Base-by-base conservation (phyloP, 2,329 filamentous ascomycete species). In the Talaromyces sp. region DNA sequence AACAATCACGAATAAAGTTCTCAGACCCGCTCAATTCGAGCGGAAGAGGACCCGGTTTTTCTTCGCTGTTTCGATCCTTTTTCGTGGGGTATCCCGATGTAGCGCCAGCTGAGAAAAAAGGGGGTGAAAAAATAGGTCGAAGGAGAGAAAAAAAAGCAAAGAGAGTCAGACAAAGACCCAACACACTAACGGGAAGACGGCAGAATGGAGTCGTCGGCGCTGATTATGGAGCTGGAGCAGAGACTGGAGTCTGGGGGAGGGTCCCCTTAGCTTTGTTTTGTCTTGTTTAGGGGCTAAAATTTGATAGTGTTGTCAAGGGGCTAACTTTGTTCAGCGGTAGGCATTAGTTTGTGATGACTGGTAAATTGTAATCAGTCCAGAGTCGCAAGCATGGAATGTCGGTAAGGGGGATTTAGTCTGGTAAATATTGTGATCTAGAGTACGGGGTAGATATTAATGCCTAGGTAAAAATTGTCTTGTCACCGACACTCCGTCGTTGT, bases 21-120 rank as follows among this genome's bases (percentile, higher is more conserved):
- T 16, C 24, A 61, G 63, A 50, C 63, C 63, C 63, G 49, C 58
- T 37, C 57, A 50, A 19, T 56, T 56, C 50, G 3, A 19, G 50
- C 31, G 39, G 39, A 24, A 39, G 39, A 37, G 33, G 59, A 57
- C 54, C 64, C 64, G 63, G 43, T 58, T 65, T 62, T 65, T 65
- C 58, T 33, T 65, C 63, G 63, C 57, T 56, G n/a, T 24, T 56
- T 52, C 43, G 31, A 39, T 64, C 33, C 24, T 52, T 27, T 65
- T 65, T 65, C 59, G 63, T 50, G 64, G 64, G 59, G 63, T 61
- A 60, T 56, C 19, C 49, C 59, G 47, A 60, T 65, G 39, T 57
- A 58, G 41, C 54, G 33, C n/a, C 39, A 45, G 35, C 39, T 27
- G 39, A 33, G 49, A 24, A 49, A 57, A 43, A 62, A 41, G 13